Base-by-base conservation (phyloP, 805 yeast species). In the Lipomyces yamadae region DNA sequence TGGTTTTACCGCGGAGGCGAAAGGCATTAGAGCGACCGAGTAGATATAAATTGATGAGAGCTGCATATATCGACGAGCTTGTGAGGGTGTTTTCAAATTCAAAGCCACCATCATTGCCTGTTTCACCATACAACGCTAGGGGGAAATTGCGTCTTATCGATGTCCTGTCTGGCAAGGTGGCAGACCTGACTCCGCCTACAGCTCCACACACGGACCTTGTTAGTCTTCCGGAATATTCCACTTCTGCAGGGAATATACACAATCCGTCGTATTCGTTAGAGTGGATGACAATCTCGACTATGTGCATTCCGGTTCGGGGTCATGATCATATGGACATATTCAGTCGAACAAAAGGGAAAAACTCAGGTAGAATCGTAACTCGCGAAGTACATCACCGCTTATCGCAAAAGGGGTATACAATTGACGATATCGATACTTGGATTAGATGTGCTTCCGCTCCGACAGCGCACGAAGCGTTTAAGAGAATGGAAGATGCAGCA, bases 211-310 rank as follows among this genome's bases (percentile, higher is more conserved):
- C 34, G 24, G 33, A 33, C 15, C 30, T 15, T 10, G 29, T 24
- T 15, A 54, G 24, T 13, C n/a, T 53, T 53, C 63, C 58, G 37
- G 4, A 7, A 24, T 53, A 60, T n/a, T 15, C 35, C 24, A 45
- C 30, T 10, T 18, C n/a, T 8, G 30, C n/a, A 13, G 48, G 32
- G 7, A 50, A 58, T 53, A 58, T 10, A 8, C 33, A n/a, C 4
- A 29, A 42, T 30, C 60, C 50, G 13, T 33, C 34, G 32, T 52
- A 55, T 54, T 11, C 64, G 8, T 18, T 60, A 8, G 67, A 66
- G 60, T 66, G 70, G 70, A 57, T 66, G 62, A 63, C 68, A 24
- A 39, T 63, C 15, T 35, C 67, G 15, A 60, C 67, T 2, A 56
- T 54, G 56, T 50, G n/a, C 8, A 53, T 63, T 6, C 70, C 70